Percentiles rank a stretch among this genome's conserved stretches.
These are phyloP conservation scores for Blastocystis sp. DNA, from an alignment of 352 stramenopile genomes.

Conservation along the genomic window DNA sequence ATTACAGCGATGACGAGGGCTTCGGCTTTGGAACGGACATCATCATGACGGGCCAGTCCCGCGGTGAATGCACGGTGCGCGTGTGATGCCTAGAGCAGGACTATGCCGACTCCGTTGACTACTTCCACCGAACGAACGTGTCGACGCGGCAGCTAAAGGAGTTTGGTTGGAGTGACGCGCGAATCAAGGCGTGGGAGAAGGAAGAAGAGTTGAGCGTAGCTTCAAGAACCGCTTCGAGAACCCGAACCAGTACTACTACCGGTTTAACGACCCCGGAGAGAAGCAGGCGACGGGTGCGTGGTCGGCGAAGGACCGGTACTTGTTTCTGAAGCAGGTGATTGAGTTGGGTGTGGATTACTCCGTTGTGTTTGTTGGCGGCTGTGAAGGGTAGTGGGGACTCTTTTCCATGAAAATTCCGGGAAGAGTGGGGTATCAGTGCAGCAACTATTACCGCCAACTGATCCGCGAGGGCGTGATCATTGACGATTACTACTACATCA, in stretches of 20 bases:
- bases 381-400: conserved; percentile 69
- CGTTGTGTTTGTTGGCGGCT: neutral
- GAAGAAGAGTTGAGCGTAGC: neutral
- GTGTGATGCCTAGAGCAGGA: neutral
- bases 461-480: conserved; percentile 70
- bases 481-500: conserved; percentile 71
- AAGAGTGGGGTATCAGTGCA: conserved; percentile 72
- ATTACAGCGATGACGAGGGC: neutral
- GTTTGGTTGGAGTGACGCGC: conserved; percentile 43
- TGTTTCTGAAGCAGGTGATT: conserved; percentile 71
- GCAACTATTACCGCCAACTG: conserved; percentile 71
- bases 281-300: conserved; percentile 70
- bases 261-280: conserved; percentile 70
- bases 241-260: conserved; percentile 72
- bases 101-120: conserved; percentile 7
- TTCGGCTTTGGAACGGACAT: conserved; percentile 2
- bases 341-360: conserved; percentile 70
- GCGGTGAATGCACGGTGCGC: neutral
- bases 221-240: conserved; percentile 69
- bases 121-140: conserved; percentile 22
- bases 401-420: conserved; percentile 72
- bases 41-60: neutral
- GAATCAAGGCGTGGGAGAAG: conserved; percentile 59
- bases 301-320: conserved; percentile 68
- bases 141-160: conserved; percentile 43